phyloP scores from a whole-genome alignment of 1,139 yeast species.

The Yamadazyma dushanensis region DNA sequence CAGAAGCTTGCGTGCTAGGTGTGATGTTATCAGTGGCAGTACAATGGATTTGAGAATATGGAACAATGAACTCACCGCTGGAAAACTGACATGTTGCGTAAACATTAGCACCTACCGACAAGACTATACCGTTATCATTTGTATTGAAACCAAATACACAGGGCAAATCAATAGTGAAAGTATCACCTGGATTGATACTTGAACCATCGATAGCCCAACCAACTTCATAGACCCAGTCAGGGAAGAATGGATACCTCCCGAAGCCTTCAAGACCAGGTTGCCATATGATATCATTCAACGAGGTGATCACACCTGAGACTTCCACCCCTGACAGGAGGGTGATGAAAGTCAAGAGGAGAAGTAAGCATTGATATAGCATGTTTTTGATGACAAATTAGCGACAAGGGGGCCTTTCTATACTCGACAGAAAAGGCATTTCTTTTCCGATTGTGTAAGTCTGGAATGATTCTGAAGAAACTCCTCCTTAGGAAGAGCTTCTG shows the following conservation, averaged over 20 bases:
- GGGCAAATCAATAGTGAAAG: constrained; percentile 31
- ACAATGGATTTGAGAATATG: constrained; percentile 28
- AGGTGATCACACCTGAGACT: constrained; percentile 9
- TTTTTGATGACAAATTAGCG: no score
- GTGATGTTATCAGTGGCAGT: constrained; percentile 18
- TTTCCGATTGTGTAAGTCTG: no score
- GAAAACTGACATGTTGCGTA: constrained; percentile 29
- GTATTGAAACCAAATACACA: constrained; percentile 33
- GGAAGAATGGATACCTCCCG: constrained; percentile 9
- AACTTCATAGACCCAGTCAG: constrained; percentile 27
- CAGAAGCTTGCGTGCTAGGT: constrained; percentile 18
- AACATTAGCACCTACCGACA: constrained; percentile 17
- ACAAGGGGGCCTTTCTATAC: no score
- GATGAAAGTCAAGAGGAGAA: background rate
- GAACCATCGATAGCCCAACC: constrained; percentile 25
- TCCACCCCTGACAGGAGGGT: constrained; percentile 4
- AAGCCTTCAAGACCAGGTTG: constrained; percentile 1
- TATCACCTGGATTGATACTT: constrained; percentile 27
- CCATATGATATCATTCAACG: constrained; percentile 8
- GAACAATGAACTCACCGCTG: constrained; percentile 24
- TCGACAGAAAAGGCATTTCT: no score
- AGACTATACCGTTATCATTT: constrained; percentile 14
- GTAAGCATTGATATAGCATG: background rate
- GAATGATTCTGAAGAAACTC: no score
- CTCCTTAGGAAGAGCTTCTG: no score